Evolutionary conservation across 371 early-diverging fungal species (phyloP).

Genomic region (Mucor ambiguus): DNA sequence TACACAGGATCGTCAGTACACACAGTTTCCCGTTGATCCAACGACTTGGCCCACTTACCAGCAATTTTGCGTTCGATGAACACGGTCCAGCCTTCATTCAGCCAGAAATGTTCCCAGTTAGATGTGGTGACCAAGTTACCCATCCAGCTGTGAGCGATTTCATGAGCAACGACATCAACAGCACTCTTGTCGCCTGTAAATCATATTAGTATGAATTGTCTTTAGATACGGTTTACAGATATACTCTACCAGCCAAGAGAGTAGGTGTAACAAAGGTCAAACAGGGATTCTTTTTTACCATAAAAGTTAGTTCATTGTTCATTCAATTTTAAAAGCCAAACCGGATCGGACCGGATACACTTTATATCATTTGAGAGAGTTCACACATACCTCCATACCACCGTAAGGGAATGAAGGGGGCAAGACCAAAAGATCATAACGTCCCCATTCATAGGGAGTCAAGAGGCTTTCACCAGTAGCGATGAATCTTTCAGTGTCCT

Average conservation of each 20-base stretch:
- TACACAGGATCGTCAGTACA: background rate
- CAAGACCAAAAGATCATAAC: conserved; percentile 91
- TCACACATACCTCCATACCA: conserved; percentile 84
- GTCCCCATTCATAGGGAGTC: conserved; percentile 95
- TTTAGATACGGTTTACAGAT: background rate
- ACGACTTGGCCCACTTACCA: conserved; percentile 22
- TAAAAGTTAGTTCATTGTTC: conserved; percentile 8
- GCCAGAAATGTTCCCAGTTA: conserved; percentile 92
- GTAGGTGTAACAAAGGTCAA: conserved; percentile 89
- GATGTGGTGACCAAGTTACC: conserved; percentile 94
- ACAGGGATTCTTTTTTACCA: conserved; percentile 88
- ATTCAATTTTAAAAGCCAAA: background rate
- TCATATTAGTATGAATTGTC: background rate
- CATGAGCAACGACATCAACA: conserved; percentile 98
- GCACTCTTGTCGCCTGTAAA: conserved; percentile 78
- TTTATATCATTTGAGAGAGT: too few species aligned
- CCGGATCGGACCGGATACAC: conserved; percentile 22
- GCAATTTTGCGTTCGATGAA: conserved; percentile 94
- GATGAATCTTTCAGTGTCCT: conserved; percentile 89
- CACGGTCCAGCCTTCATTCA: conserved; percentile 96
- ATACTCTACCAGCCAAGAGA: conserved; percentile 76
- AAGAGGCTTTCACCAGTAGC: conserved; percentile 82
- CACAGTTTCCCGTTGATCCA: background rate
- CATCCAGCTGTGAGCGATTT: conserved; percentile 96
- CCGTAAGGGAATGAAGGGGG: conserved; percentile 91